Conservation (phyloP, 1,139 yeast species). For the Debaryomyces nepalensis region DNA sequence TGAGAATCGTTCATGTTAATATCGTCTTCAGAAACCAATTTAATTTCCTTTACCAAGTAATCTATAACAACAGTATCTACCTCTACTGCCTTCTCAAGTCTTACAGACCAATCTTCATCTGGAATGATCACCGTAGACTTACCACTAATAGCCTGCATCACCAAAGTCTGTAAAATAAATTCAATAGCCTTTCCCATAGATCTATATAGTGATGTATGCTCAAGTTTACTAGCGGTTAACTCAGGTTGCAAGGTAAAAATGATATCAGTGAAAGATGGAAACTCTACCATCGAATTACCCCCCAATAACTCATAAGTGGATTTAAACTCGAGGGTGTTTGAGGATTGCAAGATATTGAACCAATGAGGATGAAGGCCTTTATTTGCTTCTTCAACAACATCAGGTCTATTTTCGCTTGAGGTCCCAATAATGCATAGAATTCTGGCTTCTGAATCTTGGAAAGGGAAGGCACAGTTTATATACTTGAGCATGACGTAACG, state of each 20-base stretch:
- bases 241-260: slow-evolving; percentile 35
- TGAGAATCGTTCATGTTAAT: slow-evolving; percentile 22
- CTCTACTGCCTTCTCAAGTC: slow-evolving; percentile 74
- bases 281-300: slow-evolving; percentile 34
- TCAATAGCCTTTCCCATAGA: slow-evolving; percentile 47
- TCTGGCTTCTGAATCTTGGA: slow-evolving; percentile 71
- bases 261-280: slow-evolving; percentile 48
- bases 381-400: slow-evolving; percentile 78
- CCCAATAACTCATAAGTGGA: slow-evolving; percentile 52
- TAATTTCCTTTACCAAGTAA: slow-evolving; percentile 35
- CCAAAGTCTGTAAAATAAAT: slow-evolving; percentile 58
- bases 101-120: slow-evolving; percentile 77
- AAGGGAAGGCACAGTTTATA: slow-evolving; percentile 67
- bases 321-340: slow-evolving; percentile 44
- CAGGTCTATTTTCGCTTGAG: slow-evolving; percentile 61
- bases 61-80: slow-evolving; percentile 58
- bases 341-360: slow-evolving; percentile 51
- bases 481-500: slow-evolving; percentile 71
- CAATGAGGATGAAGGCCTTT: slow-evolving; percentile 84
- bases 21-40: slow-evolving; percentile 19
- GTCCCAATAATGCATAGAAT: slow-evolving; percentile 70
- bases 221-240: slow-evolving; percentile 23
- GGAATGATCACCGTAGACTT: slow-evolving; percentile 59
- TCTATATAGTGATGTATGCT: slow-evolving; percentile 29
- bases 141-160: slow-evolving; percentile 63